phyloP scores from a whole-genome alignment of 2,329 filamentous ascomycete genomes.

The Zelopaecilomyces penicillatus region DNA sequence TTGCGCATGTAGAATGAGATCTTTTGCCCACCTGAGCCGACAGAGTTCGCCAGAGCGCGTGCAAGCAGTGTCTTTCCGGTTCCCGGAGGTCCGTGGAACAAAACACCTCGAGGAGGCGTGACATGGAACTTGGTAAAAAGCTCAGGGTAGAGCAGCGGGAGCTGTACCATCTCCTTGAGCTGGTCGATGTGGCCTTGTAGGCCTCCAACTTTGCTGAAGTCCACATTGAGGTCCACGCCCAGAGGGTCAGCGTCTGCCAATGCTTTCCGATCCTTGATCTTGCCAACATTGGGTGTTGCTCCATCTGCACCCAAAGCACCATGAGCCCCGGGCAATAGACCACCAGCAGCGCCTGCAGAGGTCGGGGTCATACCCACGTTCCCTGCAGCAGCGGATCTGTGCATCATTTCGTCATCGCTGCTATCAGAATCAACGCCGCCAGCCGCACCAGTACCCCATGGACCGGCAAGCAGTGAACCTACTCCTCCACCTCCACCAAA shows the following conservation, averaged over 20 bases:
- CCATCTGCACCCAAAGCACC: slow-evolving; percentile 33
- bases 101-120: slow-evolving; percentile 84
- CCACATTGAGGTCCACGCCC: slow-evolving; percentile 84
- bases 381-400: slow-evolving; percentile 48
- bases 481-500: slow-evolving; percentile 79
- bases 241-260: slow-evolving; percentile 91
- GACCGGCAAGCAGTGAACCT: slow-evolving; percentile 63
- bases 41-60: slow-evolving; percentile 81
- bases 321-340: slow-evolving; percentile 34
- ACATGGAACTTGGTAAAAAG: slow-evolving; percentile 87
- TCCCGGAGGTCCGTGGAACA: slow-evolving; percentile 94
- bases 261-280: slow-evolving; percentile 85
- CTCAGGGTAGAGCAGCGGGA: slow-evolving; percentile 90
- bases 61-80: slow-evolving; percentile 98
- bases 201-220: slow-evolving; percentile 90
- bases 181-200: slow-evolving; percentile 91
- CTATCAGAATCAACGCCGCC: slow-evolving; percentile 88
- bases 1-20: slow-evolving; percentile 99
- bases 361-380: slow-evolving; percentile 55
- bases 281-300: slow-evolving; percentile 73
- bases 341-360: slow-evolving; percentile 37
- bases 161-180: slow-evolving; percentile 95
- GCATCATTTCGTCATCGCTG: slow-evolving; percentile 82
- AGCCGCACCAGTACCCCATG: slow-evolving; percentile 64
- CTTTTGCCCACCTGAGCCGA: slow-evolving; percentile 81